Evolutionary conservation across 768 basidiomycete genomes (phyloP), one percentile per base, ranked within the genome.

Genomic region (Boletus pseudopeckii): DNA sequence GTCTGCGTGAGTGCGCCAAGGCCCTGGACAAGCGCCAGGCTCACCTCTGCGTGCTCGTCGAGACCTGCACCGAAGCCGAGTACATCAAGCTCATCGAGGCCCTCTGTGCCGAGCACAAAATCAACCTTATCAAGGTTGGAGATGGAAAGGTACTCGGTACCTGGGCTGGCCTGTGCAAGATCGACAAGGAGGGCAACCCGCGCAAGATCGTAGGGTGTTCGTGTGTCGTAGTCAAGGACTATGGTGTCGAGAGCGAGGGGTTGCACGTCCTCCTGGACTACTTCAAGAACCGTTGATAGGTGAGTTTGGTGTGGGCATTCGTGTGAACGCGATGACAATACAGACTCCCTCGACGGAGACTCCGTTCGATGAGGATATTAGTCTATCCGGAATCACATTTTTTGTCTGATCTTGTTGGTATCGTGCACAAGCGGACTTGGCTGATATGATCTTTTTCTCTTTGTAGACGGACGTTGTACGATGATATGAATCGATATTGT

Each of bases 41-140:
- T 52, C 96, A 98, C 75, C 81, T 98, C 45, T 98, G 96, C 77
- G 95, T 99, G 57, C 88, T 99, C 67, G 95, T 98, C 71, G 96
- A 99, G 85, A 93, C 93, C 53, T 97, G 94, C 82, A 94, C 90
- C 49, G 96, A 98, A 78, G 91, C 95, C 63, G 96, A 98, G 77
- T 98, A 99, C 83, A 91, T 97, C 85, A 98, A 98, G 81, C 92
- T 99, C 79, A 97, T 99, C 64, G 95, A 98, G 78, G 96, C 96
- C 47, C 92, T 99, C 71, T 98, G 96, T 72, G 90, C 92, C 58
- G 94, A 97, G 79, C 95, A 98, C 86, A 96, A 95, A 77, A 98
- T 98, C 79, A 93, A 94, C 81, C 79, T 99, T 60, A 98, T 99
- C 91, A 98, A 98, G 79, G 92, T 95, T 62, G 91, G 91, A 65